These are phyloP conservation scores for Ceratocystis destructans DNA, from an alignment of 2,329 filamentous ascomycete species.

Conservation along the genomic window DNA sequence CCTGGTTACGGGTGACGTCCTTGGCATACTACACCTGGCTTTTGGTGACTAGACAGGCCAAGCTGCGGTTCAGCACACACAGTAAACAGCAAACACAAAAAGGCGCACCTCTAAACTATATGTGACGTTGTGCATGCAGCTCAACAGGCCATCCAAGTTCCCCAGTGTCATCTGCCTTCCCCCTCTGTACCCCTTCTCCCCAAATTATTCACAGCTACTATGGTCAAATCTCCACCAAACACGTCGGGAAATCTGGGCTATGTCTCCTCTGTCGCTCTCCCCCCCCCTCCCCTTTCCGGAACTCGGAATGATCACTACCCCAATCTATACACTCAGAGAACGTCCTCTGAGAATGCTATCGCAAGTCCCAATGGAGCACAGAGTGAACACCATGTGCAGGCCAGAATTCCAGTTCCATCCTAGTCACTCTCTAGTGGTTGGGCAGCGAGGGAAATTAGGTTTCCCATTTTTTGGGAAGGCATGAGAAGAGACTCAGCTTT, in stretches of 20 bases:
- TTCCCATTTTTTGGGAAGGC: neutral
- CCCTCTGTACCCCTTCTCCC: too few species aligned
- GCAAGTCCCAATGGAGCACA: neutral
- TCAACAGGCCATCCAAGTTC: neutral
- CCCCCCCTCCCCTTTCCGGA: neutral
- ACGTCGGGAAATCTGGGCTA: neutral
- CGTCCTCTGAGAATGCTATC: neutral
- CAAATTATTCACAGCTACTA: neutral
- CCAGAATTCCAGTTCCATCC: neutral
- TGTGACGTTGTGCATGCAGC: slow-evolving; percentile 2
- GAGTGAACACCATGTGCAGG: neutral
- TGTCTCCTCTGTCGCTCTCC: neutral
- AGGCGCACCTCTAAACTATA: neutral
- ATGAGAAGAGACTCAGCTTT: neutral
- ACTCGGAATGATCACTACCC: neutral
- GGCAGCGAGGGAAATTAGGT: neutral
- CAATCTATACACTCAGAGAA: neutral
- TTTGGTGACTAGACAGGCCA: neutral
- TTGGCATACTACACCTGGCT: neutral
- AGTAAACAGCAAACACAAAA: neutral
- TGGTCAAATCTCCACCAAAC: neutral
- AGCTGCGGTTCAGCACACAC: slow-evolving; percentile 1
- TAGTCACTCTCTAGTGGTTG: neutral
- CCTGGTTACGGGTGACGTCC: neutral
- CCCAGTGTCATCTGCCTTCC: too few species aligned